Percentiles rank a stretch among this genome's conserved stretches.
phyloP scores from a whole-genome alignment of 2,329 filamentous ascomycete genomes.

The Corniculantispora saksenae region DNA sequence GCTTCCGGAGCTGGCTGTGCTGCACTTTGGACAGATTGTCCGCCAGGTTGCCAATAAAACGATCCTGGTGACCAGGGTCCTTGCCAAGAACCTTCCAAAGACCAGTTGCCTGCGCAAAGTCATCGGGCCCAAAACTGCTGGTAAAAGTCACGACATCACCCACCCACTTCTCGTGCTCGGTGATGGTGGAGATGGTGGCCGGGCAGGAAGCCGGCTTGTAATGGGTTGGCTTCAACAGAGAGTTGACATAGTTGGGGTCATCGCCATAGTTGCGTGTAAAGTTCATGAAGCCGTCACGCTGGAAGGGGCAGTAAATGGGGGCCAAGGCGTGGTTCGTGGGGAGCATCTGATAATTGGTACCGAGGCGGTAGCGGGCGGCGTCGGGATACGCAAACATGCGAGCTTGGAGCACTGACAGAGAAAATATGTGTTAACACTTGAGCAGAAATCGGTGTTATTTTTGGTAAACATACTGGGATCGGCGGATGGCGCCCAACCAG shows the following conservation, averaged over 20 bases:
- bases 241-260: conserved; percentile 30
- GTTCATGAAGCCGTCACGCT: conserved; percentile 28
- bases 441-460: background rate
- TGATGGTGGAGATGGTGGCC: conserved; percentile 5
- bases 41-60: conserved; percentile 1
- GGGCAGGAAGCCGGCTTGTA: conserved; percentile 26
- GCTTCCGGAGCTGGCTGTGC: background rate
- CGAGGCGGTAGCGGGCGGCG: conserved; percentile 63
- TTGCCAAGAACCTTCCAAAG: conserved; percentile 22
- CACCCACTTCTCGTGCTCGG: conserved; percentile 24
- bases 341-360: conserved; percentile 52
- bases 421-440: background rate
- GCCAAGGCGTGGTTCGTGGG: conserved; percentile 33
- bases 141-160: conserved; percentile 25
- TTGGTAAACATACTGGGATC: conserved; percentile 45
- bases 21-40: background rate
- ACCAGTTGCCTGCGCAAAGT: conserved; percentile 27
- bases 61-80: background rate
- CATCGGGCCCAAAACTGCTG: conserved; percentile 21
- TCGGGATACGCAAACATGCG: conserved; percentile 64
- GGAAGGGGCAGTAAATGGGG: conserved; percentile 28
- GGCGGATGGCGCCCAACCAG: conserved; percentile 61
- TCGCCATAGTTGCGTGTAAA: conserved; percentile 31
- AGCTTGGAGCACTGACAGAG: conserved; percentile 51
- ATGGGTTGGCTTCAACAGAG: conserved; percentile 39